Percentiles rank a stretch among this genome's conserved stretches.
Evolutionary conservation across 2,329 filamentous ascomycete genomes (phyloP).

Genomic region (Pseudofabraea citricarpa): DNA sequence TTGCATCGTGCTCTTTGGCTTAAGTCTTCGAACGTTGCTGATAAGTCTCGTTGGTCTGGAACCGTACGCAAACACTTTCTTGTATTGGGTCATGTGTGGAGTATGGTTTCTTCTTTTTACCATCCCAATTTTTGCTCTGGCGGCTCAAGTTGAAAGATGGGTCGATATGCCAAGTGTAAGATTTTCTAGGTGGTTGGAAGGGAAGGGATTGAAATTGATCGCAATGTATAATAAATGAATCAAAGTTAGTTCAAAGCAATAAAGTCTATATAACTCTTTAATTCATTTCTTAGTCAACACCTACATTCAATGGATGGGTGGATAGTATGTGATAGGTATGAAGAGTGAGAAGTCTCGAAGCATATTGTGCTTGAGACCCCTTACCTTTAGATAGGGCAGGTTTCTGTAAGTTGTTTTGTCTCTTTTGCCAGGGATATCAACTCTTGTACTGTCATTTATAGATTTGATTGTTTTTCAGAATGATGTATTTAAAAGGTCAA

Average conservation of each 20-base stretch:
- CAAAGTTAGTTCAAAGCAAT: not conserved
- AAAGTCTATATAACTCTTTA: too few relatives aligned
- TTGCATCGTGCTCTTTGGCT: slow-evolving; percentile 33
- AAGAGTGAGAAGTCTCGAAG: too few relatives aligned
- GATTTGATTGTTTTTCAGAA: too few relatives aligned
- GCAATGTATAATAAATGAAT: not conserved
- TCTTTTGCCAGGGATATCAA: too few relatives aligned
- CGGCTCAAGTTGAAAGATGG: slow-evolving; percentile 25
- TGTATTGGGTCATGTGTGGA: slow-evolving; percentile 48
- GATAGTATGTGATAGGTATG: too few relatives aligned
- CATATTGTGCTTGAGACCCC: too few relatives aligned
- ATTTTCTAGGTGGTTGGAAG: slow-evolving; percentile 41
- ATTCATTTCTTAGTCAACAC: too few relatives aligned
- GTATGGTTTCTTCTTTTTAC: slow-evolving; percentile 37
- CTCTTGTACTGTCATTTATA: too few relatives aligned
- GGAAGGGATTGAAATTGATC: not conserved
- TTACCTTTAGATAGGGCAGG: too few relatives aligned
- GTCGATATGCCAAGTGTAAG: slow-evolving; percentile 45
- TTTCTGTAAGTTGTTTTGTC: too few relatives aligned
- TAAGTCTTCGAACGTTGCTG: slow-evolving; percentile 9
- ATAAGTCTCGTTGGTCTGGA: slow-evolving; percentile 7
- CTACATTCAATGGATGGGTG: too few relatives aligned
- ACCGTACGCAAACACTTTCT: slow-evolving; percentile 23
- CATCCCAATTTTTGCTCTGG: not conserved
- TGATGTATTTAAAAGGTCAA: too few relatives aligned